These are phyloP conservation scores for Lepidium campestre DNA, from an alignment of 441 rosid species.

Conservation along the genomic window DNA sequence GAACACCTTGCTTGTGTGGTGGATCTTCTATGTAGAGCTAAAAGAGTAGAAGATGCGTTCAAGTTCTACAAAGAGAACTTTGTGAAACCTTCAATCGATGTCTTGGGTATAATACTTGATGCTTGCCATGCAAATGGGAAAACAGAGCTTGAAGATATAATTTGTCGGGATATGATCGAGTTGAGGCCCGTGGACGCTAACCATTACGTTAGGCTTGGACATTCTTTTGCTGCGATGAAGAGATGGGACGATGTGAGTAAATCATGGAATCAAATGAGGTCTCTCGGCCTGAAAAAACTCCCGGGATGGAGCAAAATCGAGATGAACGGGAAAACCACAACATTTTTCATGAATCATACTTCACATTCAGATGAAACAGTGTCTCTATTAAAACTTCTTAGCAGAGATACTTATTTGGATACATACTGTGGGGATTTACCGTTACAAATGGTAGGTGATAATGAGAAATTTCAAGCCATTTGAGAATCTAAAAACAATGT, in stretches of 20 bases:
- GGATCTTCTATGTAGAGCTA: constrained; percentile 57
- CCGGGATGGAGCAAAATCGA: constrained; percentile 60
- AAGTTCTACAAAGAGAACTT: constrained; percentile 43
- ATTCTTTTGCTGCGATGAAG: constrained; percentile 48
- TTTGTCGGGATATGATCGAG: constrained; percentile 33
- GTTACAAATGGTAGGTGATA: too few species aligned
- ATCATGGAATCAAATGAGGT: constrained; percentile 47
- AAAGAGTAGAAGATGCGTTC: constrained; percentile 51
- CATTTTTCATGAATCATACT: constrained; percentile 39
- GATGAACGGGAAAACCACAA: constrained; percentile 30
- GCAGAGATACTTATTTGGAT: neutral
- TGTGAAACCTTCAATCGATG: constrained; percentile 32
- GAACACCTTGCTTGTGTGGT: constrained; percentile 57
- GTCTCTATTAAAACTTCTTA: constrained; percentile 28
- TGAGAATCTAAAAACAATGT: too few species aligned
- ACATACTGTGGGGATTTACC: too few species aligned
- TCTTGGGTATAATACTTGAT: constrained; percentile 49
- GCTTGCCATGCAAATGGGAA: constrained; percentile 39
- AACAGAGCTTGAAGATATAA: constrained; percentile 30
- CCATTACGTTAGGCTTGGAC: constrained; percentile 43
- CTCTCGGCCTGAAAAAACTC: constrained; percentile 44
- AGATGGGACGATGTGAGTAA: constrained; percentile 47
- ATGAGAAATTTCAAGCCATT: too few species aligned
- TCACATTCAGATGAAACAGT: constrained; percentile 43
- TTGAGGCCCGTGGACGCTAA: constrained; percentile 40